Percentiles rank a stretch among this genome's conserved stretches.
phyloP scores from a whole-genome alignment of 129 eudicot species.

The Centella asiatica region DNA sequence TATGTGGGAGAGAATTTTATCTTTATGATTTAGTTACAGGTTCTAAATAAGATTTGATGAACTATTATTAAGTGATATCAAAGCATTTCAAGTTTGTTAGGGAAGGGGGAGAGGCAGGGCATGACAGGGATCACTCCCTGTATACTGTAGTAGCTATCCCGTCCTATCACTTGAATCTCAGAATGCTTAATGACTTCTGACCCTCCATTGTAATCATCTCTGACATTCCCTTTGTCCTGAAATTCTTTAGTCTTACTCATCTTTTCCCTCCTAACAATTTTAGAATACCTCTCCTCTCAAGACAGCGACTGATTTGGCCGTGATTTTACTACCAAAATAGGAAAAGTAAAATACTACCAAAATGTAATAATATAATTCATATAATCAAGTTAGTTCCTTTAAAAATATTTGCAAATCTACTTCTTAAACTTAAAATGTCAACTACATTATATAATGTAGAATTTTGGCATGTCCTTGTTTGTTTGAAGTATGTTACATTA shows the following conservation, averaged over 20 bases:
- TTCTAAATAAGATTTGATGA: not conserved
- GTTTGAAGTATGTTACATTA: no score
- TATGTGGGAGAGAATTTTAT: not conserved
- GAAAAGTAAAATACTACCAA: no score
- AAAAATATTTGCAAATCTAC: no score
- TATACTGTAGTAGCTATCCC: not conserved
- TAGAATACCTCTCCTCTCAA: not conserved
- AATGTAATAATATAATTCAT: no score
- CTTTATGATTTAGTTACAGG: not conserved
- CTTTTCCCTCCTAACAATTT: not conserved
- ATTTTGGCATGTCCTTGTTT: no score
- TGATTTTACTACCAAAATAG: no score
- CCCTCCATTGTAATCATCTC: not conserved
- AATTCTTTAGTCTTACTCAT: no score
- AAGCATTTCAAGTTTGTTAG: not conserved
- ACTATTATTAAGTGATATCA: not conserved
- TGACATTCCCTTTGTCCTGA: not conserved
- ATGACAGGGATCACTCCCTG: not conserved
- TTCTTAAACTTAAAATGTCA: no score
- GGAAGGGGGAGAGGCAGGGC: not conserved
- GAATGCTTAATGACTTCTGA: not conserved
- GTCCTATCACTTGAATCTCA: not conserved
- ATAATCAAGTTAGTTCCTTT: no score
- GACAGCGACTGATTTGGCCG: no score
- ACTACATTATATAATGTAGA: no score